phyloP scores from a whole-genome alignment of 225 moss, liverwort and hornwort species.

The Pseudoscleropodium purum region DNA sequence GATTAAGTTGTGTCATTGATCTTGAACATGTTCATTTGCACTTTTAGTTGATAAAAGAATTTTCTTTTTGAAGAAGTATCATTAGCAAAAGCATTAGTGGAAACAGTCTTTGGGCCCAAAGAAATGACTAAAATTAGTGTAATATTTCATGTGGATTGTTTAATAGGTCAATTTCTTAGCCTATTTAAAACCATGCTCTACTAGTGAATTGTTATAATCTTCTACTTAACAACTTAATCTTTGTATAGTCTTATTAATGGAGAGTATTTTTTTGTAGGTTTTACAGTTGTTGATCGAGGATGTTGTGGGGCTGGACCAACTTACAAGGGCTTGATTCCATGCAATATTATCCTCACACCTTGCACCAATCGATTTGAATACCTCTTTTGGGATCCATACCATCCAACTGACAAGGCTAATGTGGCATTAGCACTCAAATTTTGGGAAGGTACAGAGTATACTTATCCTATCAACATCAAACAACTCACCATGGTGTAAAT shows the following conservation, averaged over 20 bases:
- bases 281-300: conserved; percentile 11
- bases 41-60: no score
- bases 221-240: no score
- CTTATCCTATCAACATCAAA: conserved; percentile 19
- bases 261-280: conserved; percentile 11
- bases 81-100: fast-evolving
- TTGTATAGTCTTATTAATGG: neutral
- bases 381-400: conserved; percentile 81
- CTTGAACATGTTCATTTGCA: neutral
- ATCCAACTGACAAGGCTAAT: conserved; percentile 65
- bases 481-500: neutral
- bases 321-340: conserved; percentile 43
- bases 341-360: neutral
- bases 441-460: neutral
- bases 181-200: neutral
- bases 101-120: no score
- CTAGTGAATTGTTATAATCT: neutral
- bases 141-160: neutral
- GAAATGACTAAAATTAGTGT: neutral
- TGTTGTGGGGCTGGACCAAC: conserved; percentile 50
- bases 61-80: neutral
- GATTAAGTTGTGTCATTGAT: neutral
- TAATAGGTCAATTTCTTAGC: no score
- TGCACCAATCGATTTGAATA: conserved; percentile 45
- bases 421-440: conserved; percentile 14